A percentile compares a stretch with the other conserved stretches of the same genome.
These are phyloP conservation scores for Eucalyptus fibrosa DNA, from an alignment of 345 rosid genomes.

Conservation along the genomic window DNA sequence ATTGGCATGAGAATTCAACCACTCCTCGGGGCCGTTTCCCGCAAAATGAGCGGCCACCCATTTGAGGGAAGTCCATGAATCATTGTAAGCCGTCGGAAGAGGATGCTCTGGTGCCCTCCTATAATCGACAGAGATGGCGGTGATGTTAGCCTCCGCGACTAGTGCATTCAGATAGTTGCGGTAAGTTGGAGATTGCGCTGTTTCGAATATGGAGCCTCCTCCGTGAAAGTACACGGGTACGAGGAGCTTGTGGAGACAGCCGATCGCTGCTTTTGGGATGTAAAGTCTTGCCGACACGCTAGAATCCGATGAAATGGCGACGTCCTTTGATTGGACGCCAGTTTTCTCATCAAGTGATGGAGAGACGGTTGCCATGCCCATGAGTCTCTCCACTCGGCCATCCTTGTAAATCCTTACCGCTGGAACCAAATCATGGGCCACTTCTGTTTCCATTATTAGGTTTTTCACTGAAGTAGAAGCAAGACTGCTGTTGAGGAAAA, in stretches of 20 bases:
- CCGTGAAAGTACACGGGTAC: conserved; percentile 24
- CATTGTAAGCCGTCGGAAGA: conserved; percentile 35
- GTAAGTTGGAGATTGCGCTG: not conserved
- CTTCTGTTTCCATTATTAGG: not conserved
- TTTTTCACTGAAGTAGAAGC: not conserved
- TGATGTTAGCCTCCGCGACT: not conserved
- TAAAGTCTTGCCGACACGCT: conserved; percentile 7
- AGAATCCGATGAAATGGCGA: not conserved
- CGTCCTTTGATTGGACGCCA: conserved; percentile 16
- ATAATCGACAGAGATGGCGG: not conserved
- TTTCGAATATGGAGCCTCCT: conserved; percentile 12
- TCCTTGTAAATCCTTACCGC: conserved; percentile 6
- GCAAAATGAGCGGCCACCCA: conserved; percentile 22
- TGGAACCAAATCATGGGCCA: conserved; percentile 1
- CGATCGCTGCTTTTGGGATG: conserved; percentile 3
- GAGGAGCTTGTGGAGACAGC: conserved; percentile 7
- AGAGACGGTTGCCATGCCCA: conserved; percentile 1
- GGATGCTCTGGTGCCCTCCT: conserved; percentile 47
- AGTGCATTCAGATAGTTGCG: not conserved
- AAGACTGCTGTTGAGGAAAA: not conserved
- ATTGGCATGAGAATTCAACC: not conserved
- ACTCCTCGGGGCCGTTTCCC: conserved; percentile 13
- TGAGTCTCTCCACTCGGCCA: conserved; percentile 16
- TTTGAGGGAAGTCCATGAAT: conserved; percentile 30
- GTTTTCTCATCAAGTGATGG: not conserved